A percentile compares a stretch with the other conserved stretches of the same genome.
phyloP scores from a whole-genome alignment of 2,329 filamentous ascomycete genomes.

The Scortechinia acanthostroma region DNA sequence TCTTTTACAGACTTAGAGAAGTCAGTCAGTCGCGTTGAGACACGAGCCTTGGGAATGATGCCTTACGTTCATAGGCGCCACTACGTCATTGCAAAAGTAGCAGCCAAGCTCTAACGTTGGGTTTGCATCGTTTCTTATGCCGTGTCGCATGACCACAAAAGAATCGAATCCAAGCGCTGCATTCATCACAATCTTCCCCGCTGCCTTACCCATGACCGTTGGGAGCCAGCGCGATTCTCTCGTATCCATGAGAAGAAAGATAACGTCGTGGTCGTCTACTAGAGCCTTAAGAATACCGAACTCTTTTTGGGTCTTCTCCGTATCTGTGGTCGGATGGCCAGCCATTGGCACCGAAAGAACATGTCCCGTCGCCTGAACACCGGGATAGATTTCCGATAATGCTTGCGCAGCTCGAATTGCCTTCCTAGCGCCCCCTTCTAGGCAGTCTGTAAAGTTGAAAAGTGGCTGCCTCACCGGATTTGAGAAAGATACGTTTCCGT shows the following conservation, averaged over 20 bases:
- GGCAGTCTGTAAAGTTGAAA: slow-evolving; percentile 83
- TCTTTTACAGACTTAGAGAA: slow-evolving; percentile 76
- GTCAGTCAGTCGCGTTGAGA: slow-evolving; percentile 11
- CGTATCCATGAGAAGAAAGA: slow-evolving; percentile 97
- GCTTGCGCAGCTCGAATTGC: slow-evolving; percentile 74
- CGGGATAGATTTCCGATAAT: slow-evolving; percentile 80
- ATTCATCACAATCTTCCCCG: slow-evolving; percentile 92
- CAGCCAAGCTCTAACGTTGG: slow-evolving; percentile 72
- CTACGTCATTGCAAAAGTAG: slow-evolving; percentile 98
- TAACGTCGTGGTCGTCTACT: slow-evolving; percentile 78
- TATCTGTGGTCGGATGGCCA: slow-evolving; percentile 77
- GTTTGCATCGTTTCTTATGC: slow-evolving; percentile 49
- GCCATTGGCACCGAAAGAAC: slow-evolving; percentile 89
- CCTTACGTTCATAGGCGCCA: slow-evolving; percentile 83
- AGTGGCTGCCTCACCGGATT: slow-evolving; percentile 93
- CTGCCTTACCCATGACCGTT: slow-evolving; percentile 89
- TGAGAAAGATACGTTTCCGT: slow-evolving; percentile 85
- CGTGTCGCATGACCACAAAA: slow-evolving; percentile 95
- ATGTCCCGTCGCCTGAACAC: slow-evolving; percentile 75
- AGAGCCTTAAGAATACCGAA: slow-evolving; percentile 70
- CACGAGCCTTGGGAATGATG: not conserved
- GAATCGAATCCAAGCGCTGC: slow-evolving; percentile 93
- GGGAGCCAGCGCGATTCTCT: slow-evolving; percentile 91
- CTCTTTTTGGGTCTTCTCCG: slow-evolving; percentile 61
- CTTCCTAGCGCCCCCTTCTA: slow-evolving; percentile 77